Evolutionary conservation across 2,329 filamentous ascomycete species (phyloP), one percentile per base, ranked within the genome.

Genomic region (Orbilia ellipsospora): DNA sequence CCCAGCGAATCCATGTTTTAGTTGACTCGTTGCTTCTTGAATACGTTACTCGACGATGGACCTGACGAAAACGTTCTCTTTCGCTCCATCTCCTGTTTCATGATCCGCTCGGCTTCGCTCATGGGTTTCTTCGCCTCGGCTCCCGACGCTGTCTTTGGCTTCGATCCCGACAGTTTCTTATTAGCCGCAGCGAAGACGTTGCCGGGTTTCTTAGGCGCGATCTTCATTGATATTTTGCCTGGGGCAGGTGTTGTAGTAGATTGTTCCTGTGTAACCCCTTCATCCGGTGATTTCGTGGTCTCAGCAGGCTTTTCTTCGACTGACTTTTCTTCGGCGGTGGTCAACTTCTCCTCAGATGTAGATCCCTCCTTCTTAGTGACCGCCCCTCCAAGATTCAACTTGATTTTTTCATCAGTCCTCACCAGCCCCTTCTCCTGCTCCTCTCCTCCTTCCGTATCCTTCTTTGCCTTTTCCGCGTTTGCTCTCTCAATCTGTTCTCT

Each of bases 51-150:
- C 3, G 72, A 61, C 13, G 63, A 63, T 12, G 73, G 73, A 8
- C 69, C 77, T 6, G 56, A 56, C 8, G 85, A 86, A 56, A 88
- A 84, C 40, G 85, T 82, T 66, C 90, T 85, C 81, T 93, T 93
- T 77, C 87, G 85, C 79, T 93, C 90, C 82, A 92, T 86, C 80
- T 94, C 91, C 79, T 92, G 90, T 82, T 90, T 92, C 93, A 96
- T 97, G 80, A 95, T 96, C 63, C 90, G 87, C 83, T 94, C 93
- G 2, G 90, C 90, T 81, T 96, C 92, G 80, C 91, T 94, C 87
- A 96, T 94, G 80, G 81, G 82, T 80, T 92, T 95, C 85, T 92
- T 89, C 65, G 87, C 87, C 76, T 88, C 88, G 66, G 82, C 81
- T 18, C 82, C 81, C 2, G 10, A 85, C 86, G 36, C 83, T 79